Evolutionary conservation across 108 stramenopile species (phyloP).

Genomic region (Chaetoceros tenuissimus): DNA sequence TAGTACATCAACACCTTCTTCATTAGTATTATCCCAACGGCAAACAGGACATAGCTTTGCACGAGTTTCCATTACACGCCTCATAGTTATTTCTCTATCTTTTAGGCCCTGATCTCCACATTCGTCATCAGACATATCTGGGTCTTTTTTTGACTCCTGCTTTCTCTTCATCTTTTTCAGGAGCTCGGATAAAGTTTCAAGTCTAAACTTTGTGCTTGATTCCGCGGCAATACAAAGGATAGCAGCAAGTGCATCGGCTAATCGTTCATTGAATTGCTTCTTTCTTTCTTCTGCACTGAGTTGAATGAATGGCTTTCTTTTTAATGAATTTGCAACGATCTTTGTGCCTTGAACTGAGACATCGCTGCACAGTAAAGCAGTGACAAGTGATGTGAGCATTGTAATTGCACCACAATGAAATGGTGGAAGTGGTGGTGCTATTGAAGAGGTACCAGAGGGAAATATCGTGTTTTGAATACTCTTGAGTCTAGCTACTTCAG

Average conservation of each 20-base stretch:
- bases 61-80: conserved; percentile 6
- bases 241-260: conserved; percentile 56
- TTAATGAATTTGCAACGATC: conserved; percentile 22
- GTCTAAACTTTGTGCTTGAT: conserved; percentile 2
- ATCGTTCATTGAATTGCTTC: conserved; percentile 47
- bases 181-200: background rate
- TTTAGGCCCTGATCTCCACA: background rate
- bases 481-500: conserved; percentile 26
- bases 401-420: conserved; percentile 67
- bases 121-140: background rate
- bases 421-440: conserved; percentile 21
- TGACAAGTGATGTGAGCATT: conserved; percentile 53
- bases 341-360: conserved; percentile 48
- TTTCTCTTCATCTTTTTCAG: background rate
- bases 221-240: conserved; percentile 61
- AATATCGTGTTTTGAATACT: conserved; percentile 13
- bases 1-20: conserved; percentile 10
- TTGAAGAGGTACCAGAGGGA: background rate
- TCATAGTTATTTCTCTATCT: background rate
- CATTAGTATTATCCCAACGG: conserved; percentile 47
- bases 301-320: conserved; percentile 37
- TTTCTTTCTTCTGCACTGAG: conserved; percentile 38
- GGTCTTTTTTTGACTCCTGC: background rate
- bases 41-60: conserved; percentile 53
- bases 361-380: conserved; percentile 58